A percentile compares a stretch with the other conserved stretches of the same genome.
Evolutionary conservation across 2,329 filamentous ascomycete species (phyloP).

Genomic region (Thelonectria rubi): DNA sequence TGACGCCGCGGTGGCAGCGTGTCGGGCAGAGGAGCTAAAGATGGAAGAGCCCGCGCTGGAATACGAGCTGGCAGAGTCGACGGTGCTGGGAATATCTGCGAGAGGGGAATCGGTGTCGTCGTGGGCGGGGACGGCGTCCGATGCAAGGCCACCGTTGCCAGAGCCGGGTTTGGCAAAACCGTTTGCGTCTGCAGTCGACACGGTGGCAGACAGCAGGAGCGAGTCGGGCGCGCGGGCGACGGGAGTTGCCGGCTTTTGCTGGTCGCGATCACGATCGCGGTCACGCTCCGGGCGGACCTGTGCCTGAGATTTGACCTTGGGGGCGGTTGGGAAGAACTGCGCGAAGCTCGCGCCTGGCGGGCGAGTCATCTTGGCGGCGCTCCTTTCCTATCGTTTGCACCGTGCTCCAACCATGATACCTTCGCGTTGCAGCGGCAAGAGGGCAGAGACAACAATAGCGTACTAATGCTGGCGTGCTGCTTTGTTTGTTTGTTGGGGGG

Average conservation of each 20-base stretch:
- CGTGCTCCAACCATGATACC: slow-evolving; percentile 67
- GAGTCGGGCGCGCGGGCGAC: slow-evolving; percentile 38
- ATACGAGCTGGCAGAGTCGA: slow-evolving; percentile 77
- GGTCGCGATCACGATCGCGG: slow-evolving; percentile 47
- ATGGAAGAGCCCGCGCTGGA: slow-evolving; percentile 76
- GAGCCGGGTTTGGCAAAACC: slow-evolving; percentile 32
- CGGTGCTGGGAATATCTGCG: slow-evolving; percentile 74
- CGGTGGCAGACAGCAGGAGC: slow-evolving; percentile 34
- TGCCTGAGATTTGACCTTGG: slow-evolving; percentile 64
- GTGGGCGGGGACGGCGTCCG: slow-evolving; percentile 43
- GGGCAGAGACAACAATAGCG: no score
- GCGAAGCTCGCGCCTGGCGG: slow-evolving; percentile 80
- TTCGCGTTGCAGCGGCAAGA: slow-evolving; percentile 43
- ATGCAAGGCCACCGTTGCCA: slow-evolving; percentile 33
- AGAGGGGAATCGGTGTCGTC: slow-evolving; percentile 68
- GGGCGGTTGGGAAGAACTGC: slow-evolving; percentile 85
- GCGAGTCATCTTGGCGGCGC: slow-evolving; percentile 77
- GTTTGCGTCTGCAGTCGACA: slow-evolving; percentile 40
- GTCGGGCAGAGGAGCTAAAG: slow-evolving; percentile 64
- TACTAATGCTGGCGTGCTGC: no score
- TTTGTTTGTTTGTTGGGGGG: background rate
- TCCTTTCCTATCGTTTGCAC: slow-evolving; percentile 61
- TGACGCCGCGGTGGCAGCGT: slow-evolving; percentile 53
- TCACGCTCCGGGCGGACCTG: slow-evolving; percentile 47
- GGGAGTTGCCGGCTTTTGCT: slow-evolving; percentile 39